phyloP scores from a whole-genome alignment of 352 stramenopile species.

The Globisporangium spiculum region DNA sequence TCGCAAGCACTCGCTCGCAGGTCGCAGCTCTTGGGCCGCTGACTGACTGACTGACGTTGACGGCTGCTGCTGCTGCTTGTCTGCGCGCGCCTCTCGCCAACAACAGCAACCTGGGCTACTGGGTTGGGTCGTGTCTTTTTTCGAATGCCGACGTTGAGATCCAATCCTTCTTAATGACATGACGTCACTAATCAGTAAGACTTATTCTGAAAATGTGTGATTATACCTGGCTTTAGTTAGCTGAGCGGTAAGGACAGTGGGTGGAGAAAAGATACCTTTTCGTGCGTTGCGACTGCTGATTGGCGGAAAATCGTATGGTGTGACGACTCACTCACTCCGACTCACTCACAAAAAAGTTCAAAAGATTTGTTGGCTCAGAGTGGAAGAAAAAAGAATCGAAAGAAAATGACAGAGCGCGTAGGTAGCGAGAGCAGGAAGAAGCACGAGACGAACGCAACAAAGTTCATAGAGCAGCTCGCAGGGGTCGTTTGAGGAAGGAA shows the following conservation, averaged over 20 bases:
- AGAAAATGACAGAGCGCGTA: conserved; percentile 14
- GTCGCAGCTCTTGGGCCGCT: background rate
- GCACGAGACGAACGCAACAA: background rate
- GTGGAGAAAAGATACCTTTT: conserved; percentile 24
- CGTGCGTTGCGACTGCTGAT: conserved; percentile 13
- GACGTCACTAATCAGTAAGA: background rate
- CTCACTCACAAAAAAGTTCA: background rate
- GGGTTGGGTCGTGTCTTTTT: conserved; percentile 11
- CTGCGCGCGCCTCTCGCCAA: conserved; percentile 12
- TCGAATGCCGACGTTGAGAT: conserved; percentile 15
- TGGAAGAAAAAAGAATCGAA: conserved; percentile 25
- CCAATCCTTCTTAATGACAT: background rate
- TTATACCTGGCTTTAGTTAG: conserved; percentile 12
- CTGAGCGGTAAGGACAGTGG: background rate
- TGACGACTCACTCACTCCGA: conserved; percentile 1
- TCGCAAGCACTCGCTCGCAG: background rate
- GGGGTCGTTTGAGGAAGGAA: conserved; percentile 7
- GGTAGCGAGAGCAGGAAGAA: background rate
- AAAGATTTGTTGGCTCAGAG: conserved; percentile 15
- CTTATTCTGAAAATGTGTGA: background rate
- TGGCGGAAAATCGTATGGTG: conserved; percentile 27
- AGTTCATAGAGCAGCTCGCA: background rate
- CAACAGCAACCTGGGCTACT: background rate
- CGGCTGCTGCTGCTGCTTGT: conserved; percentile 10
- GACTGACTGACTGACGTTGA: conserved; percentile 14